These are phyloP conservation scores for Cyclostephanos invisitatus DNA, from an alignment of 108 stramenopile species.

Conservation along the genomic window DNA sequence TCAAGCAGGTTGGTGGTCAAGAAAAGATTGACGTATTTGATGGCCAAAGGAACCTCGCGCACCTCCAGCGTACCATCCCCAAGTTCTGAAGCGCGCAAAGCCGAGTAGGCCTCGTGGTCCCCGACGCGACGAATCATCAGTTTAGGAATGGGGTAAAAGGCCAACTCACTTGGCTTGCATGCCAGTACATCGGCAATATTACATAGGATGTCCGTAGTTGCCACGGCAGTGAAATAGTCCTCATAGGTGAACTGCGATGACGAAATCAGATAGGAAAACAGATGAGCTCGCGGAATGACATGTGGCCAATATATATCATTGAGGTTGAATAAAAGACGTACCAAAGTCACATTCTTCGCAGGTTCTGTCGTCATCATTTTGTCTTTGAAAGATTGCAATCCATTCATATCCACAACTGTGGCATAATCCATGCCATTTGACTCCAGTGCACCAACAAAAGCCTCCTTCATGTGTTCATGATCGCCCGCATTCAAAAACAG, in stretches of 20 bases:
- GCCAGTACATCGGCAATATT: constrained; percentile 87
- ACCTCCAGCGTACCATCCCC: constrained; percentile 90
- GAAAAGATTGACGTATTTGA: constrained; percentile 74
- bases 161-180: constrained; percentile 90
- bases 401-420: constrained; percentile 62
- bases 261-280: not conserved
- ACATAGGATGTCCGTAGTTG: constrained; percentile 88
- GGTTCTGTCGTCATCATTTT: constrained; percentile 66
- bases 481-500: constrained; percentile 92
- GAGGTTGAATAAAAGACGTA: constrained; percentile 6
- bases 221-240: constrained; percentile 92
- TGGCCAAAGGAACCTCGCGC: constrained; percentile 71
- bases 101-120: constrained; percentile 91
- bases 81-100: constrained; percentile 79
- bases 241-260: constrained; percentile 72
- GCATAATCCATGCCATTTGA: constrained; percentile 65
- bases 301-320: not conserved
- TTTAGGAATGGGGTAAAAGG: constrained; percentile 91
- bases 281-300: not conserved
- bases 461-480: constrained; percentile 84
- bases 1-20: constrained; percentile 62
- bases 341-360: constrained; percentile 62
- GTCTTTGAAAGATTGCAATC: constrained; percentile 63
- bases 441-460: constrained; percentile 73
- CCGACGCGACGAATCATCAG: constrained; percentile 92